Percentiles rank a stretch among this genome's conserved stretches.
Conservation (phyloP, 768 basidiomycete species). For the Tulasnella sp. region DNA sequence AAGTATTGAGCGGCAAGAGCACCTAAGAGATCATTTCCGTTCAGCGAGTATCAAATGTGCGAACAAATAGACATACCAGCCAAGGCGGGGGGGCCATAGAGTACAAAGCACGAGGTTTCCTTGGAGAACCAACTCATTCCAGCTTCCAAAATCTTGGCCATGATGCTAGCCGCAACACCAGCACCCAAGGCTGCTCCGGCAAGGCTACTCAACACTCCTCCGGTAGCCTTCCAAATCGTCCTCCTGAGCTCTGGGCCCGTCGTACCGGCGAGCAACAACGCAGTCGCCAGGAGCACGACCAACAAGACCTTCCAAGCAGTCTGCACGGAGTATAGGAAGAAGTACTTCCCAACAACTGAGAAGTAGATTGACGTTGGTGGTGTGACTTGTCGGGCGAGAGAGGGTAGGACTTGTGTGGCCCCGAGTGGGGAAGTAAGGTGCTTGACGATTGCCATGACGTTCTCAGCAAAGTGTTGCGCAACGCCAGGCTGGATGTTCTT, state of each 20-base stretch:
- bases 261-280: not conserved
- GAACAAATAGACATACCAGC: slow-evolving; percentile 56
- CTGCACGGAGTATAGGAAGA: slow-evolving; percentile 51
- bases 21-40: slow-evolving; percentile 50
- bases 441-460: slow-evolving; percentile 74
- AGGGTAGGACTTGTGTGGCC: slow-evolving; percentile 44
- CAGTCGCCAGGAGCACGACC: slow-evolving; percentile 28
- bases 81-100: slow-evolving; percentile 77
- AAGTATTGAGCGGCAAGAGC: slow-evolving; percentile 59
- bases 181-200: slow-evolving; percentile 63
- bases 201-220: slow-evolving; percentile 57
- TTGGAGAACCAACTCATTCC: slow-evolving; percentile 85
- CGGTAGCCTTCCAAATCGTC: slow-evolving; percentile 47
- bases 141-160: slow-evolving; percentile 63
- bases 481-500: slow-evolving; percentile 85
- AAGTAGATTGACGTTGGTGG: slow-evolving; percentile 62
- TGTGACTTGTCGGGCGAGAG: slow-evolving; percentile 49
- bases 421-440: slow-evolving; percentile 76
- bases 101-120: slow-evolving; percentile 62
- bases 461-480: slow-evolving; percentile 89
- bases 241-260: slow-evolving; percentile 12
- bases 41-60: not conserved
- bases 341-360: slow-evolving; percentile 66
- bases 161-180: slow-evolving; percentile 71
- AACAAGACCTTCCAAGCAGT: slow-evolving; percentile 40